Percentiles rank a stretch among this genome's conserved stretches.
These are phyloP conservation scores for Phyllostachys edulis DNA, from an alignment of 176 grass and related monocot genomes.

Conservation along the genomic window DNA sequence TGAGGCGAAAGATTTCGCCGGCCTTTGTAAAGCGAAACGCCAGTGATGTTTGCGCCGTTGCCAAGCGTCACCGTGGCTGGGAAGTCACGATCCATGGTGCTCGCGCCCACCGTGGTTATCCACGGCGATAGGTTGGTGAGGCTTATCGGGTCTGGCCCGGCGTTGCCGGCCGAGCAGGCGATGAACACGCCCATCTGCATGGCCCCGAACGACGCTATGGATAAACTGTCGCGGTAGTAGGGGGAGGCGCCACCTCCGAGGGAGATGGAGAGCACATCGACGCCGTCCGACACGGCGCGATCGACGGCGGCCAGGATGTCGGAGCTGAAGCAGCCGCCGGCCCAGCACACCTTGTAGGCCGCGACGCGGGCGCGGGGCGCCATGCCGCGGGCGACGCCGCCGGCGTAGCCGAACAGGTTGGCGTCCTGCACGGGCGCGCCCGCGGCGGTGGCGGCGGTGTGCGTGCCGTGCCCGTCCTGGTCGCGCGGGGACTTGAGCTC, in stretches of 20 bases:
- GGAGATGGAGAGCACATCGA: slow-evolving; percentile 96
- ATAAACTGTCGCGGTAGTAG: slow-evolving; percentile 81
- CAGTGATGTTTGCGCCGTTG: slow-evolving; percentile 67
- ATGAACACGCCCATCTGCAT: slow-evolving; percentile 99
- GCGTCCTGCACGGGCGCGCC: slow-evolving; percentile 71
- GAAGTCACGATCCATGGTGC: slow-evolving; percentile 96
- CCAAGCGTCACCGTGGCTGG: slow-evolving; percentile 69
- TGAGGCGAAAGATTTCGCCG: slow-evolving; percentile 36
- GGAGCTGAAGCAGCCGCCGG: slow-evolving; percentile 96
- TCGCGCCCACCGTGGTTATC: slow-evolving; percentile 92
- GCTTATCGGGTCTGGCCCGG: slow-evolving; percentile 86
- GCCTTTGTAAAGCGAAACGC: slow-evolving; percentile 88
- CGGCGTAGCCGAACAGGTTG: slow-evolving; percentile 76
- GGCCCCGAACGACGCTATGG: slow-evolving; percentile 83
- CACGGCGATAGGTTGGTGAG: slow-evolving; percentile 91
- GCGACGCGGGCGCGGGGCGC: slow-evolving; percentile 85
- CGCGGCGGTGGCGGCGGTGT: slow-evolving; percentile 86
- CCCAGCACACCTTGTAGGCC: slow-evolving; percentile 98
- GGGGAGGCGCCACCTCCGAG: slow-evolving; percentile 85
- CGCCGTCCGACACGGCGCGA: slow-evolving; percentile 85
- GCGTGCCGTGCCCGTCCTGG: slow-evolving; percentile 95
- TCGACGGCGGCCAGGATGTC: slow-evolving; percentile 98
- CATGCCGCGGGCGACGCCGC: slow-evolving; percentile 86
- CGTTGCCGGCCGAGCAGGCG: slow-evolving; percentile 93
- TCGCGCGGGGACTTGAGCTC: slow-evolving; percentile 97